Base-by-base conservation (phyloP, 2,329 filamentous ascomycete species). In the Cladophialophora carrionii region DNA sequence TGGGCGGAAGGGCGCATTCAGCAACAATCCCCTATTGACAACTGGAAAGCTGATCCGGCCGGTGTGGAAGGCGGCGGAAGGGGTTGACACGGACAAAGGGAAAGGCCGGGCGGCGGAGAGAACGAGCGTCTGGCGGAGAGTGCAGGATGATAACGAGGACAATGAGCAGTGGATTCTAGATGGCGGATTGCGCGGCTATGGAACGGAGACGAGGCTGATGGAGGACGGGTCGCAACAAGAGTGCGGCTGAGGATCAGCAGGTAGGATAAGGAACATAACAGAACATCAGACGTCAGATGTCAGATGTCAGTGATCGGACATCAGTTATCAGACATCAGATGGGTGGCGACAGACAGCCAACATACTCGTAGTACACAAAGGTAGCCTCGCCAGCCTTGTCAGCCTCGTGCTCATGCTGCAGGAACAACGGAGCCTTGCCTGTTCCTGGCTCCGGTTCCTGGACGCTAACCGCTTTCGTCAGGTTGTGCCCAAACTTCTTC, bases 101-200 rank as follows among this genome's bases (percentile, higher is more conserved):
- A 73, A 71, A 52, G 62, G 54, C 24, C 62, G 55, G 9, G 69
- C 65, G 41, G 41, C 31, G 22, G 65, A 68, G 8, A 71, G 66
- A 20, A 77, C 75, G 63, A 78, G 78, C 70, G 78, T 77, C 17
- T 81, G 80, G 80, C 74, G 79, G 43, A 75, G 79, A 43, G 80
- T 81, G 22, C 80, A 81, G 66, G 79, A 81, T 63, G 70, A 73
- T 58, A 78, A 78, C 54, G 79, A 79, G 29, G 78, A 81, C 65
- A 81, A 81, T 65, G 79, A 81, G 71, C 77, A 78, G 62, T 81
- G 79, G 79, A 80, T 81, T 63, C 65, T 81, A 52, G 79, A 81
- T 62, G 79, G 79, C 26, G 79, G 79, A 4, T 57, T 78, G 46
- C 74, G 77, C 68, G 79, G 79, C 1, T 74, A 77, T 64, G 71